Evolutionary conservation across 441 rosid genomes (phyloP).

Genomic region (Gossypium trilobum): DNA sequence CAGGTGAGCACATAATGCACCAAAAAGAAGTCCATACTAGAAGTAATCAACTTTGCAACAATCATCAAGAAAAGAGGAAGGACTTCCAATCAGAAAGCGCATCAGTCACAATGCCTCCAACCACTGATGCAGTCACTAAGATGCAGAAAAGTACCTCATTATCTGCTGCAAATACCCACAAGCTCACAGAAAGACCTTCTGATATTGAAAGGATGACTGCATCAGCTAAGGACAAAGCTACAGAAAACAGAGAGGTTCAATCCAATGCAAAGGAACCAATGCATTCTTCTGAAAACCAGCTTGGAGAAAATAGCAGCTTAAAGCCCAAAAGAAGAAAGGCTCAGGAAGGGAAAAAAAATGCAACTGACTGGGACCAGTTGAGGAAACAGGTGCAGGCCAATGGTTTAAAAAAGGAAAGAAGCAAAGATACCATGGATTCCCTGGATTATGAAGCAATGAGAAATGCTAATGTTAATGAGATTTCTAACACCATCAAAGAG

Average conservation of each 20-base stretch:
- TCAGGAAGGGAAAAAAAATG: slow-evolving; percentile 35
- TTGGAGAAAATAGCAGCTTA: slow-evolving; percentile 27
- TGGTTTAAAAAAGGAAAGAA: slow-evolving; percentile 43
- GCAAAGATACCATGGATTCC: slow-evolving; percentile 56
- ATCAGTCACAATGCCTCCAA: slow-evolving; percentile 24
- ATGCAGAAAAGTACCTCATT: slow-evolving; percentile 26
- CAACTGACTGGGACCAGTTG: slow-evolving; percentile 72
- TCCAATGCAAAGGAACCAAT: slow-evolving; percentile 32
- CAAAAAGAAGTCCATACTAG: slow-evolving; percentile 21
- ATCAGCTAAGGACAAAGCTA: slow-evolving; percentile 21
- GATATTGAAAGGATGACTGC: slow-evolving; percentile 26
- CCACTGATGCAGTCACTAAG: slow-evolving; percentile 22
- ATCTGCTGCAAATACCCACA: slow-evolving; percentile 24
- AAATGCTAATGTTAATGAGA: slow-evolving; percentile 38
- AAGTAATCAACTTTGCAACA: slow-evolving; percentile 23
- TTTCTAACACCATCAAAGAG: slow-evolving; percentile 62
- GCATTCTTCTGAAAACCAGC: slow-evolving; percentile 23
- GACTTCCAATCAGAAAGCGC: slow-evolving; percentile 24
- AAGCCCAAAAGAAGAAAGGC: slow-evolving; percentile 46
- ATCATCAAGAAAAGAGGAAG: slow-evolving; percentile 29
- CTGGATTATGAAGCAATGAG: slow-evolving; percentile 84
- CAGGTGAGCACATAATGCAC: slow-evolving; percentile 25
- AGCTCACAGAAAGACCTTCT: slow-evolving; percentile 24
- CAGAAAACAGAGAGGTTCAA: slow-evolving; percentile 24
- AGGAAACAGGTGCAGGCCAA: slow-evolving; percentile 44